phyloP scores from a whole-genome alignment of 805 yeast species.

The Sugiyamaella qingdaonensis region DNA sequence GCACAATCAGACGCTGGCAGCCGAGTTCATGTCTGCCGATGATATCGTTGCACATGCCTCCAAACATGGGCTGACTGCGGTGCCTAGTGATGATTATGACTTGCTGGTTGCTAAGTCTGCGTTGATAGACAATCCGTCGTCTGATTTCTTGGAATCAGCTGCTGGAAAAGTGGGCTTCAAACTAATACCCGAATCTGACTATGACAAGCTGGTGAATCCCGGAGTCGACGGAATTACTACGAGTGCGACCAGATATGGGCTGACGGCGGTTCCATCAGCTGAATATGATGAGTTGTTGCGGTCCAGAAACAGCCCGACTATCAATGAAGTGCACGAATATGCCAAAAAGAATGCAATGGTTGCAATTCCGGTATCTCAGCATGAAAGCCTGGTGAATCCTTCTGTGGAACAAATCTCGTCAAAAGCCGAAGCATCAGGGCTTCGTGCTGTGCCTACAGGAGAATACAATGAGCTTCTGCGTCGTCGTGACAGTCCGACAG shows the following conservation, averaged over 20 bases:
- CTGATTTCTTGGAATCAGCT: background rate
- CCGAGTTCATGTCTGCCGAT: constrained; percentile 26
- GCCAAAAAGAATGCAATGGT: constrained; percentile 22
- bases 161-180: background rate
- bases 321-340: constrained; percentile 25
- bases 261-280: constrained; percentile 21
- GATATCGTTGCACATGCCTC: constrained; percentile 21
- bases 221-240: constrained; percentile 12
- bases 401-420: constrained; percentile 7
- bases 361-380: constrained; percentile 21
- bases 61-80: constrained; percentile 7
- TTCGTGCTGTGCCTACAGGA: constrained; percentile 11
- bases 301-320: constrained; percentile 16
- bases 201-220: background rate
- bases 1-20: constrained; percentile 18
- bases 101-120: constrained; percentile 14
- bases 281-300: constrained; percentile 21
- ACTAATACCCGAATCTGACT: background rate
- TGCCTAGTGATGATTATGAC: constrained; percentile 8
- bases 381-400: constrained; percentile 1
- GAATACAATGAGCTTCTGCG: constrained; percentile 10
- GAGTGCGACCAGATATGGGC: constrained; percentile 23
- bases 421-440: constrained; percentile 12
- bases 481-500: background rate
- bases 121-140: constrained; percentile 18